Evolutionary conservation across 495 filamentous ascomycete species (phyloP).

Genomic region (Neurospora sublineolata): DNA sequence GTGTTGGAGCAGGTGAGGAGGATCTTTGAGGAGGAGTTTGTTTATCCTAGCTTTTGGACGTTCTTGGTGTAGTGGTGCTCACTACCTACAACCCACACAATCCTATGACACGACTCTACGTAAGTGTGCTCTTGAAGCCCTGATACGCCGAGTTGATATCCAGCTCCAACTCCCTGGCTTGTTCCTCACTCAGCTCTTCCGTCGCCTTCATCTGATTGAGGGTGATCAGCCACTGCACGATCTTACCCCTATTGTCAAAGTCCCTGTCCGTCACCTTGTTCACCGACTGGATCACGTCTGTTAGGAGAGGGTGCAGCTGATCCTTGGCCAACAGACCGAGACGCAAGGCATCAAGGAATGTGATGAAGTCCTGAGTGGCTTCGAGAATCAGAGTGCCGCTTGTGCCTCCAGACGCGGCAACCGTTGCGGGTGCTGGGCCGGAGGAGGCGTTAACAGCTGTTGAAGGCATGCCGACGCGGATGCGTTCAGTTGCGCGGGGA

Average conservation of each 20-base stretch:
- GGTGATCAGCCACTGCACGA: slow-evolving; percentile 94
- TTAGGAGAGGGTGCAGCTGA: slow-evolving; percentile 82
- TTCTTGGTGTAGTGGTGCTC: slow-evolving; percentile 57
- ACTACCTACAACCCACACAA: not conserved
- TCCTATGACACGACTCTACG: slow-evolving; percentile 5
- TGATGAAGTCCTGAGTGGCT: slow-evolving; percentile 96
- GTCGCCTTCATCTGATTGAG: slow-evolving; percentile 95
- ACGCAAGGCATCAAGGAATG: slow-evolving; percentile 86
- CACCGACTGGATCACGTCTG: slow-evolving; percentile 88
- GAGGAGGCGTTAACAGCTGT: slow-evolving; percentile 48
- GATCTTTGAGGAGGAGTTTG: slow-evolving; percentile 97
- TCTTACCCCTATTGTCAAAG: slow-evolving; percentile 89
- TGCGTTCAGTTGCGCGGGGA: slow-evolving; percentile 81
- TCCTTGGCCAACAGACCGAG: slow-evolving; percentile 87
- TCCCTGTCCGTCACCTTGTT: slow-evolving; percentile 91
- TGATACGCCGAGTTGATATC: slow-evolving; percentile 86
- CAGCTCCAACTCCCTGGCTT: slow-evolving; percentile 75
- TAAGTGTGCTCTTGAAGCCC: slow-evolving; percentile 61
- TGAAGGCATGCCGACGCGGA: slow-evolving; percentile 73
- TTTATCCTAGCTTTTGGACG: slow-evolving; percentile 97
- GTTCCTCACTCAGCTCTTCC: slow-evolving; percentile 78
- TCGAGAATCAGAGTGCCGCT: slow-evolving; percentile 68
- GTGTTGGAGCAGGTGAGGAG: slow-evolving; percentile 90
- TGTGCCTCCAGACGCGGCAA: slow-evolving; percentile 40
- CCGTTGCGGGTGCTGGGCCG: slow-evolving; percentile 31